phyloP scores from a whole-genome alignment of 2,329 filamentous ascomycete species.

The Tolypocladium endophyticum region DNA sequence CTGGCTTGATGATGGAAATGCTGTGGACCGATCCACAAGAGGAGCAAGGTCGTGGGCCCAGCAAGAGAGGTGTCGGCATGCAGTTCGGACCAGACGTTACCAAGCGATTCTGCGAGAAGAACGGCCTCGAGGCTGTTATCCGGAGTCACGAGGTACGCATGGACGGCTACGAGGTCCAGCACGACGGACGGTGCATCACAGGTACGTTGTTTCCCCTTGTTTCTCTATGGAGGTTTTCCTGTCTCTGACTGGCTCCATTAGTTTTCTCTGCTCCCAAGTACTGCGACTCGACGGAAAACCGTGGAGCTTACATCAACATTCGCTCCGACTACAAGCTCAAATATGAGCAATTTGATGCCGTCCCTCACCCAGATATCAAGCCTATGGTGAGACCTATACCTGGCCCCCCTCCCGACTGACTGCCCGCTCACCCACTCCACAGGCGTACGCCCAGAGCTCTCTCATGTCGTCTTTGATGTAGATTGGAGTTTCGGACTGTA shows the following conservation, averaged over 20 bases:
- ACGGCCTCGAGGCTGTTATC: constrained; percentile 88
- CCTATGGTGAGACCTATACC: constrained; percentile 57
- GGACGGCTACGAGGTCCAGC: constrained; percentile 98
- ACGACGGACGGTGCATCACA: constrained; percentile 90
- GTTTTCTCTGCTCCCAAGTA: constrained; percentile 98
- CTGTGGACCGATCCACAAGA: constrained; percentile 96
- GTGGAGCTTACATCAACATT: constrained; percentile 97
- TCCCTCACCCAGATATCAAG: constrained; percentile 89
- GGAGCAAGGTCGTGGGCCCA: constrained; percentile 75
- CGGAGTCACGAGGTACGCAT: constrained; percentile 96
- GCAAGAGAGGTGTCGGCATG: constrained; percentile 91
- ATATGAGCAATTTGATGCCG: constrained; percentile 90
- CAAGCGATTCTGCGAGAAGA: constrained; percentile 92
- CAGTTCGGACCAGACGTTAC: constrained; percentile 97
- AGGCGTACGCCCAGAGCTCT: constrained; percentile 79
- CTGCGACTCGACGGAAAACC: constrained; percentile 96
- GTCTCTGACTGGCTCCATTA: constrained; percentile 15
- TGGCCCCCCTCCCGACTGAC: not conserved
- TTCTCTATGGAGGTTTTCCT: not conserved
- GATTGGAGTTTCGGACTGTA: not conserved
- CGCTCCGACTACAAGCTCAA: constrained; percentile 82
- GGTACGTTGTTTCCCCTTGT: constrained; percentile 36
- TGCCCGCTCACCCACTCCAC: constrained; percentile 11
- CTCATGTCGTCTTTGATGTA: constrained; percentile 70
- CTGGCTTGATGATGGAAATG: constrained; percentile 99